phyloP scores from a whole-genome alignment of 768 basidiomycete genomes.

The Leccinum fibrillosum region DNA sequence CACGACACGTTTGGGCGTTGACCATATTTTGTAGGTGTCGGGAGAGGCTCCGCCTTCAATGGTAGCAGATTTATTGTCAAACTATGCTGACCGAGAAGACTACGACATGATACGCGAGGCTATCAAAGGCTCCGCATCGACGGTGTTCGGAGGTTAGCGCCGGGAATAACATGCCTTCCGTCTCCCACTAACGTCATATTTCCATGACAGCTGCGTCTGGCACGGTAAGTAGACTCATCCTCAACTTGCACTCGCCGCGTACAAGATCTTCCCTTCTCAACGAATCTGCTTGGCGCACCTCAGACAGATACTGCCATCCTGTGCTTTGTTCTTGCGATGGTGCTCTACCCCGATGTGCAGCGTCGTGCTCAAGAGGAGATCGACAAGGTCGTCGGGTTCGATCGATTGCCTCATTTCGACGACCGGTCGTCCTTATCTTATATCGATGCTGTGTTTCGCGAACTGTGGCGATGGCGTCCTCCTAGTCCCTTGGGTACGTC shows the following conservation, averaged over 20 bases:
- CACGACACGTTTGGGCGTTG: neutral
- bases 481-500: constrained; percentile 9
- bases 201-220: neutral
- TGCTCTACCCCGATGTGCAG: constrained; percentile 26
- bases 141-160: constrained; percentile 4
- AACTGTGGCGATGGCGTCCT: constrained; percentile 23
- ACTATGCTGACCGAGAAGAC: neutral
- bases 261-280: neutral
- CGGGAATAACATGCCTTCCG: neutral
- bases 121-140: neutral
- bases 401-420: constrained; percentile 23
- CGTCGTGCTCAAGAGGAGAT: constrained; percentile 25
- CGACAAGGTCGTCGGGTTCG: constrained; percentile 20
- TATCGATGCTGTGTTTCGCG: constrained; percentile 23
- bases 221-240: neutral
- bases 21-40: neutral
- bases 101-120: neutral
- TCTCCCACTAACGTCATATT: neutral
- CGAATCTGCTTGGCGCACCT: neutral
- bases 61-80: neutral
- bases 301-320: constrained; percentile 16
- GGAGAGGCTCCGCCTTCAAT: constrained; percentile 1
- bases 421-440: constrained; percentile 26
- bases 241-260: neutral
- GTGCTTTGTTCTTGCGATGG: constrained; percentile 26